Percentiles rank a stretch among this genome's conserved stretches.
Conservation (phyloP, 441 rosid genomes). For the Aleurites moluccanus region DNA sequence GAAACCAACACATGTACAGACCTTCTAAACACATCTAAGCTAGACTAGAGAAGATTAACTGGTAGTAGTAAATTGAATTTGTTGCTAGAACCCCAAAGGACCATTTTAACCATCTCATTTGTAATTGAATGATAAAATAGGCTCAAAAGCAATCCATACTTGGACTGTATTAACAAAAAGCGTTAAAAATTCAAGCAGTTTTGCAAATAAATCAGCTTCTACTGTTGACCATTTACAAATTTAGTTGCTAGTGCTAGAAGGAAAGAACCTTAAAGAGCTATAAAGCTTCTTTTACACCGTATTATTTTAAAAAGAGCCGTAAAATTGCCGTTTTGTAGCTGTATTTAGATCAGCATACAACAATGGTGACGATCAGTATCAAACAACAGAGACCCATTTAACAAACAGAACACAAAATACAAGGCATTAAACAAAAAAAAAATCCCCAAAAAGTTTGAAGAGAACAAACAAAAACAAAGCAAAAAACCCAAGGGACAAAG, state of each 20-base stretch:
- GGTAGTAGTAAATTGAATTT: not conserved
- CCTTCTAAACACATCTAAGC: not conserved
- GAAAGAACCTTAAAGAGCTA: not conserved
- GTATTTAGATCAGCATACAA: conserved; percentile 1
- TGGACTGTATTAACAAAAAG: not conserved
- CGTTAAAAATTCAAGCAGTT: not conserved
- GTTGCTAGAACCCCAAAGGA: not conserved
- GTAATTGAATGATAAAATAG: not conserved
- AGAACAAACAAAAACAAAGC: not conserved
- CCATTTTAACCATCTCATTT: not conserved
- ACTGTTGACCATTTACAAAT: not conserved
- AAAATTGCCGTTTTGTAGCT: conserved; percentile 4
- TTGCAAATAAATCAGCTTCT: not conserved
- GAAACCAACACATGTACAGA: not conserved
- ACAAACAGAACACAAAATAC: conserved; percentile 8
- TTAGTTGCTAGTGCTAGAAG: too few species aligned
- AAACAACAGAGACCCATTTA: conserved; percentile 11
- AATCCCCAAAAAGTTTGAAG: not conserved
- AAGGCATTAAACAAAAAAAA: not conserved
- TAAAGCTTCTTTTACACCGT: not conserved
- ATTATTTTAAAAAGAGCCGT: conserved; percentile 6
- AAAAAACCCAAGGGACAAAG: conserved; percentile 16
- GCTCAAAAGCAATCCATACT: not conserved
- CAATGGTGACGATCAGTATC: not conserved
- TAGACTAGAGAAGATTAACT: not conserved